Base-by-base conservation (phyloP, 352 stramenopile genomes). In the Phytopythium oedochilum region DNA sequence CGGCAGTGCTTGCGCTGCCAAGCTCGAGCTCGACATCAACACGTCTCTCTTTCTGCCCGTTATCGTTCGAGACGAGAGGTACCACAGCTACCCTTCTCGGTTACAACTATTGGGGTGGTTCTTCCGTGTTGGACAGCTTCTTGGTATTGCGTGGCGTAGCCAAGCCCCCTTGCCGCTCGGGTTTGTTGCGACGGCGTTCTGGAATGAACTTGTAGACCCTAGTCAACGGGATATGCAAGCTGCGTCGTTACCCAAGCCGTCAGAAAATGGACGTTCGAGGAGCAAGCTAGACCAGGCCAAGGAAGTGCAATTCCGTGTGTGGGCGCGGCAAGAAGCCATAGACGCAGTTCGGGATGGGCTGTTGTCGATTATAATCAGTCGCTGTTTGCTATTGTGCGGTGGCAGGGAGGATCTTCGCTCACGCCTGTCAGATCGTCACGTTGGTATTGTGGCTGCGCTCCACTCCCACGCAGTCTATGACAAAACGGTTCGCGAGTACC, bases 81-180 rank as follows among this genome's bases (percentile, higher is more conserved):
- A 62, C 8, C 28, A 66, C 34, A 63, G 35, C 45, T 31, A 50
- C 23, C 18, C 68, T 5, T 46, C 38, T 43, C 51, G 49, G 29
- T 60, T 68, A 2, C 51, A 85, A 22, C 49, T 78, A 10, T 31
- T 87, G 2, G 49, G 70, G n/a, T 87, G 68, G 68, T 87, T 74
- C 43, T 86, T 76, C 34, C 63, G 68, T 15, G 57, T 90, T 10
- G 83, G 80, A 0, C 74, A 84, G 48, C 14, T 88, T 15, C 54
- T 91, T 9, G 80, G 80, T 8, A 80, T 91, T 20, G 68, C 75
- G 1, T 93, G 83, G 83, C 64, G 80, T 3, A 66, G 70, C 8
- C 59, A 64, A 7, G 46, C 75, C 8, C 23, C 80, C 5, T 35
- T 89, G 0, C 78, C 83, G 2, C 66, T 91, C 18, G 61, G 83